These are phyloP conservation scores for Suillus occidentalis DNA, from an alignment of 768 basidiomycete genomes.

Conservation along the genomic window DNA sequence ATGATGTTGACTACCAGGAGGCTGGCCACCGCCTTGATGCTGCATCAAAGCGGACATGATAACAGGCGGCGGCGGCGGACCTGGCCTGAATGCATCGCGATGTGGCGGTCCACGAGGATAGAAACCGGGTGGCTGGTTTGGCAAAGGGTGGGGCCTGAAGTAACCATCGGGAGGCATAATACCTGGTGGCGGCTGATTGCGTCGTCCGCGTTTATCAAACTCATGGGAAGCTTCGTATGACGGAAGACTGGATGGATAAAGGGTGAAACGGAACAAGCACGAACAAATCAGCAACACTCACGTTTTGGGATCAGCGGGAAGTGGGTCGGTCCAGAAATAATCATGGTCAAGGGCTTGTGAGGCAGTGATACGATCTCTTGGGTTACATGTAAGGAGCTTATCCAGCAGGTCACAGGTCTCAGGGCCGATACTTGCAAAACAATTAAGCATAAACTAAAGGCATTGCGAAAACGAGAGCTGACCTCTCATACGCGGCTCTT, in stretches of 20 bases:
- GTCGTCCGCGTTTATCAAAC: slow-evolving; percentile 72
- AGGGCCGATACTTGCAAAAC: slow-evolving; percentile 52
- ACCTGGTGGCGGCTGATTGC: slow-evolving; percentile 35
- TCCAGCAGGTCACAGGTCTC: slow-evolving; percentile 84
- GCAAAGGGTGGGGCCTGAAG: slow-evolving; percentile 20
- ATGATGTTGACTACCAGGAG: background rate
- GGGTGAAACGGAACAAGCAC: background rate
- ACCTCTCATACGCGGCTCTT: slow-evolving; percentile 61
- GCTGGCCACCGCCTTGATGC: slow-evolving; percentile 4
- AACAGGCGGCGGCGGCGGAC: slow-evolving; percentile 23
- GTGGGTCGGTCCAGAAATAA: slow-evolving; percentile 91
- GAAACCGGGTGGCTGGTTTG: slow-evolving; percentile 25
- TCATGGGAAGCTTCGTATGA: slow-evolving; percentile 83
- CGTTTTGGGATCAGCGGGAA: slow-evolving; percentile 85
- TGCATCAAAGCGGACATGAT: slow-evolving; percentile 34
- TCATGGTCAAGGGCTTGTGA: slow-evolving; percentile 85
- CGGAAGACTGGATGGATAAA: slow-evolving; percentile 50
- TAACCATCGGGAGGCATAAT: slow-evolving; percentile 23
- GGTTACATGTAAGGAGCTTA: slow-evolving; percentile 80
- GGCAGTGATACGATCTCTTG: slow-evolving; percentile 81
- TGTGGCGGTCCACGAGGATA: slow-evolving; percentile 39
- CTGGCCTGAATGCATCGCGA: slow-evolving; percentile 34
- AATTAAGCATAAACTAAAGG: slow-evolving; percentile 3
- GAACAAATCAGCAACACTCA: slow-evolving; percentile 34
- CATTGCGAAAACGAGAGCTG: slow-evolving; percentile 22